Evolutionary conservation across 108 stramenopile species (phyloP), one percentile per base, ranked within the genome.

Genomic region (Stephanodiscus minutulus): DNA sequence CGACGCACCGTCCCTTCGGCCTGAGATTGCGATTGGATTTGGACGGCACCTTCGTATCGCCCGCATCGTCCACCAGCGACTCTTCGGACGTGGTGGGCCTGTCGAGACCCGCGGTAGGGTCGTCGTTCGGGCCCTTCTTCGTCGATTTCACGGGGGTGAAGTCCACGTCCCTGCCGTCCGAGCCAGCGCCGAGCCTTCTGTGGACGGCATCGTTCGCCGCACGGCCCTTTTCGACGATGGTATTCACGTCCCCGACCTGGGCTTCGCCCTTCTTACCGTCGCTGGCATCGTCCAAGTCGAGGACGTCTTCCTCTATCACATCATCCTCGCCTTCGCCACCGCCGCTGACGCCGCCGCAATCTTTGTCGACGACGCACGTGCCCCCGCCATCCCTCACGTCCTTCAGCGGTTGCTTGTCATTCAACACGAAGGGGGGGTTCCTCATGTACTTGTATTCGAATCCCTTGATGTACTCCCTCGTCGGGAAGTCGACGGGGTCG

Each of bases 381-480:
- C 92, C 97, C 21, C 97, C 95, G 10, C 97, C 97, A 5, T 58
- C 63, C 65, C 84, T 80, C 3, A 97, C 74, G 35, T 74, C 64
- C 70, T 68, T 77, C 39, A 96, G 73, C 21, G 94, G 86, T 24
- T 70, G 81, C 36, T 78, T 85, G 55, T 96, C 94, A 7, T 87
- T 82, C 64, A 71, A 92, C 1, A 81, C 88, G 70, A 94, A 94
- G 17, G 89, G 92, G 29, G 79, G 74, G 36, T 84, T 70, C 66
- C 91, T 61, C 91, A 94, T 87, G 71, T 97, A 96, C 31, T 78
- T 66, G 61, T 91, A 89, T 39, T 76, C 68, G 70, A 90, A 95
- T 3, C 94, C 97, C 71, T 95, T 79, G 73, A 98, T 98, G 70
- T 82, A 98, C 35, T 86, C 85, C 62, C 79, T 82, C 21, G 97